Percentiles rank a stretch among this genome's conserved stretches.
phyloP scores from a whole-genome alignment of 306 rosid species.

The Gastrolobium bilobum region DNA sequence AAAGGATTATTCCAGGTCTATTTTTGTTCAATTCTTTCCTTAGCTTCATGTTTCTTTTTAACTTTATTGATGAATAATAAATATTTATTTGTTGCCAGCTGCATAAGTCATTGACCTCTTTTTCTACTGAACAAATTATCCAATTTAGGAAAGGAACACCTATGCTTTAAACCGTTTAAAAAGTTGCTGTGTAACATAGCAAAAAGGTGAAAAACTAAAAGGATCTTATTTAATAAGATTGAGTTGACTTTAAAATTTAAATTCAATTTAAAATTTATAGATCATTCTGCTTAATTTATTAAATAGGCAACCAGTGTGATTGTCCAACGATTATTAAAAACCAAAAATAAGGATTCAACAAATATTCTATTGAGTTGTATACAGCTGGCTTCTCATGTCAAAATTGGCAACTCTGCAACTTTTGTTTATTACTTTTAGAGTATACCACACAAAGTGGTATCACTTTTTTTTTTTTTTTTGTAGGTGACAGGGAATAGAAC shows the following conservation, averaged over 20 bases:
- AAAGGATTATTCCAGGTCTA: constrained; percentile 88
- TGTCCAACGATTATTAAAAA: not conserved
- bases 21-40: constrained; percentile 32
- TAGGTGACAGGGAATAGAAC: too few relatives aligned
- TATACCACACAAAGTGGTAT: not conserved
- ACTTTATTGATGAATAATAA: not conserved
- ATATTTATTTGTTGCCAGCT: constrained; percentile 35
- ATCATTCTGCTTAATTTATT: constrained; percentile 1
- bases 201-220: constrained; percentile 24
- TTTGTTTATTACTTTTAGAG: not conserved
- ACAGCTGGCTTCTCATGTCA: not conserved
- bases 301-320: constrained; percentile 10
- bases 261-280: not conserved
- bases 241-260: constrained; percentile 22
- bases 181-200: not conserved
- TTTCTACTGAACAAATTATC: constrained; percentile 34
- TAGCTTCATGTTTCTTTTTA: constrained; percentile 13
- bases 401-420: not conserved
- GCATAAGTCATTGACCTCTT: not conserved
- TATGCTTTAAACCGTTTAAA: constrained; percentile 33
- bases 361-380: constrained; percentile 8
- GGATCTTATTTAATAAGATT: constrained; percentile 26
- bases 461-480: too few relatives aligned
- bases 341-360: not conserved
- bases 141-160: constrained; percentile 14